Conservation (phyloP, 202 grass and related monocot species). For the Elaeis oleifera region DNA sequence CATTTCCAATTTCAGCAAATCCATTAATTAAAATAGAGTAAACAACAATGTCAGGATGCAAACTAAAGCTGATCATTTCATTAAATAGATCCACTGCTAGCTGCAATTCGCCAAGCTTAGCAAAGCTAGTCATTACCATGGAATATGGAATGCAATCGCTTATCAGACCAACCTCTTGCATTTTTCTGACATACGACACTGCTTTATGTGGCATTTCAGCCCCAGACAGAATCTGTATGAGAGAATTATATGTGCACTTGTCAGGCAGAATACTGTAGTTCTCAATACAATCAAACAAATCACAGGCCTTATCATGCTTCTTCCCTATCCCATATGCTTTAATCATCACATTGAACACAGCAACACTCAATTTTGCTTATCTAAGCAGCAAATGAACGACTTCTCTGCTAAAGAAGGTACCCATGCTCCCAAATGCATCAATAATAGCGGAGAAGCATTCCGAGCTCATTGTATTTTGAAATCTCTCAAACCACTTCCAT, state of each 20-base stretch:
- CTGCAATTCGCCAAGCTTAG: constrained; percentile 41
- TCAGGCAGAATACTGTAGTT: constrained; percentile 63
- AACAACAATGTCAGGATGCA: constrained; percentile 51
- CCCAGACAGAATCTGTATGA: constrained; percentile 56
- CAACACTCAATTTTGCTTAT: constrained; percentile 51
- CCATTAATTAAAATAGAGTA: constrained; percentile 84
- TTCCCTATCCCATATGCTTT: constrained; percentile 73
- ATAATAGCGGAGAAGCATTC: constrained; percentile 76
- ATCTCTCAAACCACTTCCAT: constrained; percentile 82
- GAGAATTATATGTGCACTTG: constrained; percentile 67
- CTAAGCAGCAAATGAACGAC: constrained; percentile 57
- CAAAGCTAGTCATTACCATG: constrained; percentile 55
- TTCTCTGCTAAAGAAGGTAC: constrained; percentile 61
- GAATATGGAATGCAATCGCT: constrained; percentile 56
- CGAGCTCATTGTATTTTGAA: constrained; percentile 44
- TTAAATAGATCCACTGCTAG: constrained; percentile 60
- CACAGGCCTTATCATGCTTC: constrained; percentile 57
- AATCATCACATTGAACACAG: constrained; percentile 90
- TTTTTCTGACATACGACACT: constrained; percentile 66
- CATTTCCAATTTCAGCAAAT: constrained; percentile 64
- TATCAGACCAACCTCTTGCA: constrained; percentile 46
- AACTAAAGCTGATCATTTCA: constrained; percentile 58
- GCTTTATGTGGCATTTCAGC: constrained; percentile 53
- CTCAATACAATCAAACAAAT: constrained; percentile 66
- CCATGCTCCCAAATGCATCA: constrained; percentile 75